Base-by-base conservation (phyloP, 805 yeast species). In the Pichia nanzhaoensis region DNA sequence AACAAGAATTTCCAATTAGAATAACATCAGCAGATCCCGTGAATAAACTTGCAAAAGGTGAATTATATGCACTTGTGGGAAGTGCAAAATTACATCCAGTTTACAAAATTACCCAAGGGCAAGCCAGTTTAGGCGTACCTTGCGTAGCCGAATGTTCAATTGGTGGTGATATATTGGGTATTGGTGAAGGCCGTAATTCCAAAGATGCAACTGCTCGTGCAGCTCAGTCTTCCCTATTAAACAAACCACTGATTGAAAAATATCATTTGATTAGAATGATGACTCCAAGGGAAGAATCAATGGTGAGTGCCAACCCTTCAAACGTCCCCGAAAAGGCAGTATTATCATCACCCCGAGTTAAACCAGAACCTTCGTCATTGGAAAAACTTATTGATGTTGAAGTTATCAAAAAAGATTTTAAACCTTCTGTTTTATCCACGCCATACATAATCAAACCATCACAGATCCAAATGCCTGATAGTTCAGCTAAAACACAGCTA, bases 191-290 rank as follows among this genome's bases (percentile, higher is more conserved):
- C 2, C 70, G 74, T 20, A 82, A 77, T 50, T 67, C 71, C 3
- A 85, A 84, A 59, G 82, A 78, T 24, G 98, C 97, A 0, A 93
- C 96, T 0, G 62, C 77, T 19, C 69, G 82, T 45, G 96, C 97
- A 0, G 99, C 99, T 0, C 82, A 82, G 80, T 68, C 70, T 42
- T 96, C 91, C 0, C 66, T 91, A 38, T 63, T 66, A 10, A 78
- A 86, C 50, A 74, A 73, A 36, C 67, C 66, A 0, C 46, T 77
- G 27, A 68, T 88, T 39, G 90, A 83, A 49, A 81, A 81, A 55
- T 86, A 75, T 58, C 77, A 78, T 13, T 69, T 70, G 34, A 48
- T 71, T 18, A 68, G 95, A 48, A 72, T 80, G n/a, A 57, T 70
- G 13, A 68, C 70, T 14, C 80, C 80, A 24, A 69, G 74, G 52